A percentile compares a stretch with the other conserved stretches of the same genome.
Conservation (phyloP, 345 rosid genomes). For the Schrenkiella parvula region DNA sequence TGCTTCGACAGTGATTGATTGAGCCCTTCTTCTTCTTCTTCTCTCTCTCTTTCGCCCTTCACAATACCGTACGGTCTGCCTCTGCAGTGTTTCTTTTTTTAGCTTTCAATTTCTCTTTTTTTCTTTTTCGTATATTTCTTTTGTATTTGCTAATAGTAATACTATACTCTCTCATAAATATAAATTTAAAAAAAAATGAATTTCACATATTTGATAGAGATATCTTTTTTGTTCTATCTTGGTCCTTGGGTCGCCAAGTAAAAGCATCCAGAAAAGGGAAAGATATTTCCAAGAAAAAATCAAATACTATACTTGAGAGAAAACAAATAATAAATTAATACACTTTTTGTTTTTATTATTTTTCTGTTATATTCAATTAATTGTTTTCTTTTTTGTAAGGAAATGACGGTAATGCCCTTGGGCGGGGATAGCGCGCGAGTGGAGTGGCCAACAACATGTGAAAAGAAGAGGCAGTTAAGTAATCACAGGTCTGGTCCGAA, state of each 20-base stretch:
- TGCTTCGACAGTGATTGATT: conserved; percentile 29
- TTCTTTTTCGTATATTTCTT: not conserved
- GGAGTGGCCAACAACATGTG: conserved; percentile 20
- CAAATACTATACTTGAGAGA: conserved; percentile 1
- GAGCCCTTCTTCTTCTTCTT: conserved; percentile 1
- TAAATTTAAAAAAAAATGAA: not conserved
- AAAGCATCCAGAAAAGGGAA: conserved; percentile 18
- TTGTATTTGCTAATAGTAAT: too few relatives aligned
- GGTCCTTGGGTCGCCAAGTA: conserved; percentile 6
- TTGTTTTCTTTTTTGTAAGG: not conserved
- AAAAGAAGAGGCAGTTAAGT: not conserved
- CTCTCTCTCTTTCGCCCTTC: conserved; percentile 33
- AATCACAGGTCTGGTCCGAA: not conserved
- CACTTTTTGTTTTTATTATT: not conserved
- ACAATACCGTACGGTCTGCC: conserved; percentile 38
- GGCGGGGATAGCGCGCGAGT: conserved; percentile 25
- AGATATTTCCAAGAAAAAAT: conserved; percentile 17
- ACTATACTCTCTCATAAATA: too few relatives aligned
- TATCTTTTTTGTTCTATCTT: not conserved
- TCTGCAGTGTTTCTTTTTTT: conserved; percentile 25
- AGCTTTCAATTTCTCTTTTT: not conserved
- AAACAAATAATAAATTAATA: not conserved
- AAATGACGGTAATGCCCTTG: not conserved
- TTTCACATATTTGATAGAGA: not conserved
- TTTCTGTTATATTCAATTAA: not conserved